phyloP scores from a whole-genome alignment of 1,284 basidiomycete species.

The Naganishia cerealis region DNA sequence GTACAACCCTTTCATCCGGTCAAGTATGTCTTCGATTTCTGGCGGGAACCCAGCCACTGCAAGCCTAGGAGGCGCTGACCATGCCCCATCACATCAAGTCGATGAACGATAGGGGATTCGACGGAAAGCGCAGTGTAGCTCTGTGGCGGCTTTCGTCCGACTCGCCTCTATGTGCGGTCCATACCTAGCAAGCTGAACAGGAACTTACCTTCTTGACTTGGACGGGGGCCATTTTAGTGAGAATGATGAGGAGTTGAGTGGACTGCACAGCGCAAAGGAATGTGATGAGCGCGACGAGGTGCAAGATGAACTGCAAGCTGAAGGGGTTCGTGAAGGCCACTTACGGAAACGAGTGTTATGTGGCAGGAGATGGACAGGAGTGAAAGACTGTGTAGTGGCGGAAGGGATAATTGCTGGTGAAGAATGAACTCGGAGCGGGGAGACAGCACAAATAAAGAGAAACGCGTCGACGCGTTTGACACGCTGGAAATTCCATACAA shows the following conservation, averaged over 20 bases:
- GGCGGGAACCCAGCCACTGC: neutral
- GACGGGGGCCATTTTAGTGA: conserved; percentile 55
- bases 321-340: neutral
- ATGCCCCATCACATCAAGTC: too few species aligned
- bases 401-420: neutral
- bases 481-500: too few species aligned
- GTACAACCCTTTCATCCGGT: neutral
- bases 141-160: neutral
- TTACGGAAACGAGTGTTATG: conserved; percentile 20
- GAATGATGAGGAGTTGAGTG: neutral
- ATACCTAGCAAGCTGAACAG: neutral
- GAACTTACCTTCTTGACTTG: conserved; percentile 76
- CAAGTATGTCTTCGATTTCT: neutral
- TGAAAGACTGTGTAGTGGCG: conserved; percentile 4
- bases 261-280: neutral
- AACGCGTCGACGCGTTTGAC: too few species aligned
- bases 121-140: neutral
- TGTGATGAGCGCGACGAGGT: neutral
- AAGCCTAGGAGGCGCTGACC: too few species aligned
- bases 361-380: neutral
- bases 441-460: too few species aligned
- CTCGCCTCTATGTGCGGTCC: neutral
- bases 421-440: too few species aligned
- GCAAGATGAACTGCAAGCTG: neutral
- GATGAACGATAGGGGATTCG: neutral